Base-by-base conservation (phyloP, 2,329 filamentous ascomycete genomes). In the Fusarium dimerum region DNA sequence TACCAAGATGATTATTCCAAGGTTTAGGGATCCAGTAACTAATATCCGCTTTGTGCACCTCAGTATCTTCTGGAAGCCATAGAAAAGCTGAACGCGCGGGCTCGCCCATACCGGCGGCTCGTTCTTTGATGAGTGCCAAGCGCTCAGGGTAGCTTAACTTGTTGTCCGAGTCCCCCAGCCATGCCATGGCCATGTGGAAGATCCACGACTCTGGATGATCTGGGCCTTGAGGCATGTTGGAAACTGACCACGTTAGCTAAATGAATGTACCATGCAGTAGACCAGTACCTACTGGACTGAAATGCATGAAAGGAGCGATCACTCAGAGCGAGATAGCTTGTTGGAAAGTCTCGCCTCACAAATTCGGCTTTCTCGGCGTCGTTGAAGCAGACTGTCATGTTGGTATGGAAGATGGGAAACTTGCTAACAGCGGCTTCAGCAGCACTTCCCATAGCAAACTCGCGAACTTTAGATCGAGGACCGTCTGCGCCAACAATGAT, bases 181-280 rank as follows among this genome's bases (percentile, higher is more conserved):
- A 62, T 4, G 60, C 60, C 60, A 62, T 62, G 6, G 60, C 60
- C 58, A 62, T 59, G 51, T 62, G 60, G n/a, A 61, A 62, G 46
- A 62, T 32, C 60, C 60, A 62, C 0, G 60, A 56, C 39, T 61
- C 60, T 8, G 60, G 58, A 20, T 61, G 58, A 13, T 61, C 52
- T 5, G 49, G 50, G 3, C 58, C 60, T 36, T 61, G 47, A 2
- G 60, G 60, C 60, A 62, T 62, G 32, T 56, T 62, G 5, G 60
- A 62, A 47, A 62, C 60, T 62, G 9, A 47, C 11, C 40, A 10
- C 9, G 2, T 15, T 34, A 13, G 4, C 16, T 6, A 6, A 18
- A 13, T 18, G 8, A 17, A 9, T 5, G 5, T 11, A 36, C 32
- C 5, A 5, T 15, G 9, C 32, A 36, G 6, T 10, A 17, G 6